These are phyloP conservation scores for Camellia sinensis DNA, from an alignment of 148 eudicot species.

Conservation along the genomic window DNA sequence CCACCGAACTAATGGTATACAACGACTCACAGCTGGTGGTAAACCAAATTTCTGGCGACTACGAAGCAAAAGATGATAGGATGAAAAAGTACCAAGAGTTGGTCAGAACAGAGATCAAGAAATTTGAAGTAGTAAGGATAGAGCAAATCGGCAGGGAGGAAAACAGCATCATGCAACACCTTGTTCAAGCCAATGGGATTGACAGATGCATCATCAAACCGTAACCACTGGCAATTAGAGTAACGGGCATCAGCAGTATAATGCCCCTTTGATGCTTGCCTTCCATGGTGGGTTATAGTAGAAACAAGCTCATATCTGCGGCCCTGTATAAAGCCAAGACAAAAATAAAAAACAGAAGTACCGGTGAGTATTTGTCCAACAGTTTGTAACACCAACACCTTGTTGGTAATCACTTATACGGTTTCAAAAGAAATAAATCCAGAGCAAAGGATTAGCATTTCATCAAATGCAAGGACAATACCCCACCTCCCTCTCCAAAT, in stretches of 20 bases:
- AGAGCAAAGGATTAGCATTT: not conserved
- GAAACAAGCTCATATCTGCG: slow-evolving; percentile 87
- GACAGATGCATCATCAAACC: slow-evolving; percentile 90
- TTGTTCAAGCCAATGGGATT: slow-evolving; percentile 52
- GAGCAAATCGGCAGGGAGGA: too few species aligned
- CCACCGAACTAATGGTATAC: too few species aligned
- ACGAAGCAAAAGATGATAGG: too few species aligned
- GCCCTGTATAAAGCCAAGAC: slow-evolving; percentile 42
- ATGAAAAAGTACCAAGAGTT: too few species aligned
- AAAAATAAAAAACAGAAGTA: not conserved
- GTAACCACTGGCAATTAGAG: slow-evolving; percentile 70
- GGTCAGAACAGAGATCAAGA: too few species aligned
- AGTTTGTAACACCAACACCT: not conserved
- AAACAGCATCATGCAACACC: slow-evolving; percentile 89
- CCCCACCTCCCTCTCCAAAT: too few species aligned
- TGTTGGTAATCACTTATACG: too few species aligned
- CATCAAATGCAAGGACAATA: not conserved
- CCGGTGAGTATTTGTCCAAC: not conserved
- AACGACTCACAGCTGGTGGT: too few species aligned
- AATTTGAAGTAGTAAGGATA: too few species aligned
- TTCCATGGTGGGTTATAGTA: slow-evolving; percentile 88
- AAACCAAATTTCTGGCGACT: too few species aligned
- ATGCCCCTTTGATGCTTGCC: slow-evolving; percentile 92
- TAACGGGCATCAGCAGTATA: slow-evolving; percentile 88
- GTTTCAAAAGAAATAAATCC: not conserved